phyloP scores from a whole-genome alignment of 352 stramenopile species.

The Peronosclerospora sorghi region DNA sequence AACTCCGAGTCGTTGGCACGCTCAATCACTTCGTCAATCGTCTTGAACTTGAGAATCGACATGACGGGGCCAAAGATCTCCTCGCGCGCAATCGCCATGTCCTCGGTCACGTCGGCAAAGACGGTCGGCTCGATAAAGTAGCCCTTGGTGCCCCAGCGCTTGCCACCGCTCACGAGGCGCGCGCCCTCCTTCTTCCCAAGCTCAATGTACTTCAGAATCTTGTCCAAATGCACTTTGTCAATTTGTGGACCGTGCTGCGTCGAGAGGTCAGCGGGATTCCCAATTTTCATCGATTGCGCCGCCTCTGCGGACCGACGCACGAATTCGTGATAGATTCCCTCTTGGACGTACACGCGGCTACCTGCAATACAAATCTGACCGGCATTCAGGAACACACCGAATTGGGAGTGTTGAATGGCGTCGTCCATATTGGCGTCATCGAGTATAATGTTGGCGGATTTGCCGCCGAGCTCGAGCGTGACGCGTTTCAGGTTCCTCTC shows the following conservation, averaged over 20 bases:
- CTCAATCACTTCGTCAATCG: conserved; percentile 82
- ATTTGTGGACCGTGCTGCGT: conserved; percentile 53
- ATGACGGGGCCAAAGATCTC: conserved; percentile 91
- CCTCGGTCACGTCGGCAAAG: conserved; percentile 65
- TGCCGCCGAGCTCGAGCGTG: conserved; percentile 67
- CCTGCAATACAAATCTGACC: conserved; percentile 84
- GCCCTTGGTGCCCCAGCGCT: too few species aligned
- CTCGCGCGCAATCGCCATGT: conserved; percentile 87
- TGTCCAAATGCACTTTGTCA: conserved; percentile 59
- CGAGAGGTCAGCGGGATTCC: conserved; percentile 29
- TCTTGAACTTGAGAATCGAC: conserved; percentile 84
- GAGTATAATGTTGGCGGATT: conserved; percentile 69
- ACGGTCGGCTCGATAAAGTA: conserved; percentile 91
- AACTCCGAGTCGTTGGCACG: conserved; percentile 83
- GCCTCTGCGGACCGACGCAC: conserved; percentile 40
- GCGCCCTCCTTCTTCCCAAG: conserved; percentile 75
- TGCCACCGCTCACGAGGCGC: conserved; percentile 70
- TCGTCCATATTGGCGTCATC: conserved; percentile 51
- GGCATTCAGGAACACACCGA: conserved; percentile 76
- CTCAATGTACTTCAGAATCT: conserved; percentile 83
- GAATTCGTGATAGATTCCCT: conserved; percentile 84
- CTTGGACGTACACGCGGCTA: conserved; percentile 83
- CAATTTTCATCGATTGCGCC: conserved; percentile 39
- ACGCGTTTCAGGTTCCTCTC: conserved; percentile 61
- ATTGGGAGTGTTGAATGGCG: conserved; percentile 33